Evolutionary conservation across 352 stramenopile species (phyloP), one percentile per base, ranked within the genome.

Genomic region (Aphanomyces stellatus): DNA sequence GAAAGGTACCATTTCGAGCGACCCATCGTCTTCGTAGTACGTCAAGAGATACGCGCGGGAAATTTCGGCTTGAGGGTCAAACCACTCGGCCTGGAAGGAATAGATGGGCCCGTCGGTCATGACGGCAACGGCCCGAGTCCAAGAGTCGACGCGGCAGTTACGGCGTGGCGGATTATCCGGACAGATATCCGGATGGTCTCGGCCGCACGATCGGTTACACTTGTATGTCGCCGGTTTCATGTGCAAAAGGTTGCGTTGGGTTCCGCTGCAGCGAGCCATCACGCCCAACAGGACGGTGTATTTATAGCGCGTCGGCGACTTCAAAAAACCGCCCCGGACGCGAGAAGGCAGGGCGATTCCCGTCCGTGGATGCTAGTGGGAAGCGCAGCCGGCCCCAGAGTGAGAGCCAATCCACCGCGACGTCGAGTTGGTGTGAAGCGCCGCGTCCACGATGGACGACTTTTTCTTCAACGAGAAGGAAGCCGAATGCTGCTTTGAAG

Each of bases 381-480:
- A n/a, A n/a, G n/a, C n/a, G n/a, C n/a, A n/a, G n/a, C n/a, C n/a
- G n/a, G n/a, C n/a, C n/a, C n/a, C n/a, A n/a, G n/a, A n/a, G n/a
- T n/a, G n/a, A n/a, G n/a, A n/a, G n/a, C n/a, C n/a, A n/a, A n/a
- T n/a, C n/a, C n/a, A n/a, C n/a, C n/a, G n/a, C n/a, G n/a, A n/a
- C n/a, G n/a, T n/a, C n/a, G n/a, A n/a, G n/a, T n/a, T n/a, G n/a
- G n/a, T n/a, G n/a, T n/a, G n/a, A n/a, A n/a, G n/a, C n/a, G n/a
- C n/a, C n/a, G n/a, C n/a, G 55, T 53, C 33, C 25, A 15, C 24
- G 6, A 93, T 93, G 84, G 84, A 93, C 72, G 84, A 93, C 19
- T 75, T 90, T 48, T 91, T 90, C 67, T 91, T 91, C 75, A 89
- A 88, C 62, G 84, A 93, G 67, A 81, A 83, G 13, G 84, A 93